Evolutionary conservation across 176 grass and related monocot genomes (phyloP), one percentile per base, ranked within the genome.

Genomic region (Otatea glauca): DNA sequence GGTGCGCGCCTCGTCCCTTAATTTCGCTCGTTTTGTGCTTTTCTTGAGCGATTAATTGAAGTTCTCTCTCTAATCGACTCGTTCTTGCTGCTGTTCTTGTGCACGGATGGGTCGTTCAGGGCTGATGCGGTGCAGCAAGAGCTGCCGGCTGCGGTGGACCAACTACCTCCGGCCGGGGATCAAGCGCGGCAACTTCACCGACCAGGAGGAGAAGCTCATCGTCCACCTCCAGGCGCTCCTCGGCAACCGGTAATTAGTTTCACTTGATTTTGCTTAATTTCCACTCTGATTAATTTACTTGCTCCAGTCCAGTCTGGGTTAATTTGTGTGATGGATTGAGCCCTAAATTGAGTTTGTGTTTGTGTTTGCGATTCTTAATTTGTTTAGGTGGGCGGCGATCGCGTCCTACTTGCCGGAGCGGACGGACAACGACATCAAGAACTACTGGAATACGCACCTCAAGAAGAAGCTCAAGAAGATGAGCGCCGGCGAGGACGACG

Each of bases 101-200:
- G 6, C 27, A 37, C 50, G 47, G 12, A 51, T 58, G 62, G 6
- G 5, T 65, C 14, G 5, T 80, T 63, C 76, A 98, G 96, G 96
- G 62, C 76, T 98, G 80, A 90, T 95, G 93, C 92, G 96, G 79
- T 98, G 96, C 80, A 95, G 96, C 91, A 98, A 98, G 91, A 98
- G 96, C 89, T 98, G 96, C 82, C 50, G 96, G 80, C 91, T 98
- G 20, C 83, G 96, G 71, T 98, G 96, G 96, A 96, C 93, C 15
- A 98, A 98, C 81, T 98, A 98, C 85, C 96, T 98, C 83, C 80
- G 96, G 77, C 96, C 96, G n/a, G 96, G 91, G 27, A 95, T 98
- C 83, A 98, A 98, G 91, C 87, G 96, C 15, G 96, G 96, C 65
- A 95, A 90, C 84, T 98, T 96, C 77, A 94, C 78, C 48, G 93